Evolutionary conservation across 2,329 filamentous ascomycete genomes (phyloP).

Genomic region (Plectosphaerella plurivora): DNA sequence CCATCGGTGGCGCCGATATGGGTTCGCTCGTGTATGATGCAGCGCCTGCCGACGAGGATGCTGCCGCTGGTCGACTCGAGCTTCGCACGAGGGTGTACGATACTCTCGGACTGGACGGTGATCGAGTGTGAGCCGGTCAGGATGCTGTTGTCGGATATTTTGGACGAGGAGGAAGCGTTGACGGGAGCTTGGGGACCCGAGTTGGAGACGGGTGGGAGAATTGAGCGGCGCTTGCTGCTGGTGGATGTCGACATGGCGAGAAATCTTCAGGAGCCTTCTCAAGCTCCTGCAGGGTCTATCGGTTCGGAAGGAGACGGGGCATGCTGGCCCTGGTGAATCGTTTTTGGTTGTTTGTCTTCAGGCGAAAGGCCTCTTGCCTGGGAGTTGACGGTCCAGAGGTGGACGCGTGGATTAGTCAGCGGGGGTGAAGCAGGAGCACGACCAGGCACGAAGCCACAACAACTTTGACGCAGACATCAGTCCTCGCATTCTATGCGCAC

Average conservation of each 20-base stretch:
- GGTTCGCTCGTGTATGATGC: constrained; percentile 72
- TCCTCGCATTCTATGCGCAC: too few relatives aligned
- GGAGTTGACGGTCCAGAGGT: too few relatives aligned
- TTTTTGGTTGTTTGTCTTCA: neutral
- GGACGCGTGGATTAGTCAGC: too few relatives aligned
- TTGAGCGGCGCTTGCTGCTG: constrained; percentile 50
- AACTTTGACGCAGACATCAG: too few relatives aligned
- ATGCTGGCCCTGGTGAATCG: neutral
- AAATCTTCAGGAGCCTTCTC: neutral
- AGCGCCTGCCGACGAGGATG: constrained; percentile 75
- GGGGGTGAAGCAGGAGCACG: too few relatives aligned
- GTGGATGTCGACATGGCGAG: constrained; percentile 28
- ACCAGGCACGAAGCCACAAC: too few relatives aligned
- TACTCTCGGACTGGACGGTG: constrained; percentile 68
- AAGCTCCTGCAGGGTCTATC: neutral
- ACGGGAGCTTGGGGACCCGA: constrained; percentile 57
- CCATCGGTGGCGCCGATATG: constrained; percentile 45
- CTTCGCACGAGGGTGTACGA: constrained; percentile 82
- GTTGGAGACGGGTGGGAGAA: constrained; percentile 46
- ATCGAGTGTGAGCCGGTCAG: constrained; percentile 72
- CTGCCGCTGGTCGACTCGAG: constrained; percentile 76
- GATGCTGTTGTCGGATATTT: constrained; percentile 58
- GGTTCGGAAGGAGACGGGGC: neutral
- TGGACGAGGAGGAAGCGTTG: constrained; percentile 55
- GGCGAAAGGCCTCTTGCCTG: too few relatives aligned